phyloP scores from a whole-genome alignment of 495 filamentous ascomycete species.

The Penicillium waksmanii region DNA sequence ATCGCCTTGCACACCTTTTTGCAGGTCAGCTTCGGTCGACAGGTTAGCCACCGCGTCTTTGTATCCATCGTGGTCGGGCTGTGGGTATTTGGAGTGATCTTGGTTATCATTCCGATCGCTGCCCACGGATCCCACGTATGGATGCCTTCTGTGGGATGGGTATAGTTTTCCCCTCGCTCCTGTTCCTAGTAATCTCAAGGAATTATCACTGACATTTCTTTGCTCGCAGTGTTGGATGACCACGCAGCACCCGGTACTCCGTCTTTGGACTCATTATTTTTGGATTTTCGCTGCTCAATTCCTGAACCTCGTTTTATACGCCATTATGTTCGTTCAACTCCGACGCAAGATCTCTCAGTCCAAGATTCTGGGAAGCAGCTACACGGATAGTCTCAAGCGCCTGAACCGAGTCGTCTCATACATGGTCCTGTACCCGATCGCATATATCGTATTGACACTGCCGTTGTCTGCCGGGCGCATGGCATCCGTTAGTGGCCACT shows the following conservation, averaged over 20 bases:
- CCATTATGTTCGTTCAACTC: constrained; percentile 60
- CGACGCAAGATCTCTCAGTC: constrained; percentile 41
- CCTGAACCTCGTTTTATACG: constrained; percentile 62
- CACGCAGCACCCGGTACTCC: constrained; percentile 53
- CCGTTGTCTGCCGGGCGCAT: constrained; percentile 67
- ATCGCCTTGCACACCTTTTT: constrained; percentile 67
- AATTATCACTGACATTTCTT: constrained; percentile 7
- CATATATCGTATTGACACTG: constrained; percentile 65
- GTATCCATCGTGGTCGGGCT: constrained; percentile 46
- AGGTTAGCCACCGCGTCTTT: constrained; percentile 52
- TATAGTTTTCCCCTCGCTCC: constrained; percentile 35
- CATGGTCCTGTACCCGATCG: constrained; percentile 70
- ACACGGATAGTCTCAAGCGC: constrained; percentile 27
- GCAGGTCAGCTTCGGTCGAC: constrained; percentile 55
- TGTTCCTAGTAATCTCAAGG: not conserved
- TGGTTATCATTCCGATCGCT: constrained; percentile 56
- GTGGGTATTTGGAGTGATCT: constrained; percentile 60
- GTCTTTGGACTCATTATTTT: constrained; percentile 70
- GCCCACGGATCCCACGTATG: constrained; percentile 57
- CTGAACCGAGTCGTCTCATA: constrained; percentile 50
- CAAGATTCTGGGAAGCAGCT: constrained; percentile 25
- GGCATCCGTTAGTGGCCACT: constrained; percentile 55
- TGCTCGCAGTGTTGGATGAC: constrained; percentile 66
- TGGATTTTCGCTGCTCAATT: constrained; percentile 70
- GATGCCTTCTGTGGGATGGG: constrained; percentile 61